phyloP scores from a whole-genome alignment of 495 filamentous ascomycete species.

The Ascobolus immersus region DNA sequence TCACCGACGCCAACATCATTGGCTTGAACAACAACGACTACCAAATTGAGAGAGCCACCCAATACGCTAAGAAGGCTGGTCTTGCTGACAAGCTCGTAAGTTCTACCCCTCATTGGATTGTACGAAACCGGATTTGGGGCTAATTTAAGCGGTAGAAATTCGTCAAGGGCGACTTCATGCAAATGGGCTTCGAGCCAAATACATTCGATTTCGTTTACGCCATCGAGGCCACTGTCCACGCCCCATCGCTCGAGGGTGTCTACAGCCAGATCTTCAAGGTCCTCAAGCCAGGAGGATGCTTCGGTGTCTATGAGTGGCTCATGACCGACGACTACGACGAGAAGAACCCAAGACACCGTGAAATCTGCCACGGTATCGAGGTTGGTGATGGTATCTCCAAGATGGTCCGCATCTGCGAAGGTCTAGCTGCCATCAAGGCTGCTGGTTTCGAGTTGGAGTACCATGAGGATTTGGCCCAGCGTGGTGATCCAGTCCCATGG shows the following conservation, averaged over 20 bases:
- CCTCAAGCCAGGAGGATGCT: constrained; percentile 83
- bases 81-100: constrained; percentile 60
- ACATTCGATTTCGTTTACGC: constrained; percentile 90
- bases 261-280: constrained; percentile 88
- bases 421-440: constrained; percentile 57
- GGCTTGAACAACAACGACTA: constrained; percentile 99
- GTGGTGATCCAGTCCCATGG: constrained; percentile 60
- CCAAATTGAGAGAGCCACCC: constrained; percentile 83
- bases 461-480: constrained; percentile 74
- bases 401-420: constrained; percentile 82
- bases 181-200: constrained; percentile 90
- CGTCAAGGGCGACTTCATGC: constrained; percentile 97
- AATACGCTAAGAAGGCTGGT: constrained; percentile 59
- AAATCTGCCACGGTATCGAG: constrained; percentile 86
- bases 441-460: constrained; percentile 69
- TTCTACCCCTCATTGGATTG: no score
- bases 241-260: constrained; percentile 78
- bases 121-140: no score
- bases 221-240: constrained; percentile 92
- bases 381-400: constrained; percentile 92
- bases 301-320: constrained; percentile 97
- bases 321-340: constrained; percentile 96
- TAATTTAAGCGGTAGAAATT: constrained; percentile 26
- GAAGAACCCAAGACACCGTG: constrained; percentile 59
- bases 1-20: constrained; percentile 67